Evolutionary conservation across 2,329 filamentous ascomycete genomes (phyloP).

Genomic region (Juglanconis juglandina): DNA sequence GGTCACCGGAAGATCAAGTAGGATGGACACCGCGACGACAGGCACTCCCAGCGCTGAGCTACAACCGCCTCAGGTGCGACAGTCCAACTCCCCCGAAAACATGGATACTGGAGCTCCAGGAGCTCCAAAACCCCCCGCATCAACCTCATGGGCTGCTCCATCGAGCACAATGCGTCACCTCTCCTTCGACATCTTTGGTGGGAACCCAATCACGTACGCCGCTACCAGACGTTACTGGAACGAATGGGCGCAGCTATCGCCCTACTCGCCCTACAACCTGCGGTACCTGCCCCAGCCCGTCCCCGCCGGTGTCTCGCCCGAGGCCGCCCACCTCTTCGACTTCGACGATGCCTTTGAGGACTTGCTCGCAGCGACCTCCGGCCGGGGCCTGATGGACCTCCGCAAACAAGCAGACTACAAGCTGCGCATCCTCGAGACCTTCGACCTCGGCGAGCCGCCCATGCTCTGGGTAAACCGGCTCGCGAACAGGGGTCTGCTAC

Average conservation of each 20-base stretch:
- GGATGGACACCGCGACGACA: not conserved
- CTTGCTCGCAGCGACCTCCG: slow-evolving; percentile 46
- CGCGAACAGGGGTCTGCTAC: slow-evolving; percentile 11
- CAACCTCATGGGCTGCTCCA: not conserved
- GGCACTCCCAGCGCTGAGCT: not conserved
- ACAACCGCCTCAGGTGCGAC: not conserved
- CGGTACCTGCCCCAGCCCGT: slow-evolving; percentile 44
- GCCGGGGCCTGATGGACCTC: slow-evolving; percentile 40
- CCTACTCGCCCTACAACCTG: slow-evolving; percentile 45
- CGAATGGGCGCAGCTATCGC: slow-evolving; percentile 35
- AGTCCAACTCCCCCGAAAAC: not conserved
- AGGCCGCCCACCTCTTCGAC: slow-evolving; percentile 40
- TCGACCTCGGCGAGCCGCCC: slow-evolving; percentile 10
- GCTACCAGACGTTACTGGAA: slow-evolving; percentile 24
- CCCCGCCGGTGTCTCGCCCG: slow-evolving; percentile 27
- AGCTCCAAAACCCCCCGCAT: not conserved
- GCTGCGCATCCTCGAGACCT: not conserved
- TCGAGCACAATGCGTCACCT: not conserved
- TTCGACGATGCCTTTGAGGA: slow-evolving; percentile 59
- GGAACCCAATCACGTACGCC: too few species aligned
- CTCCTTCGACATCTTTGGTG: too few species aligned
- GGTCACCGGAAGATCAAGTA: slow-evolving; percentile 23
- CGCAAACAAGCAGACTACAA: slow-evolving; percentile 8
- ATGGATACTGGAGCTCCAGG: not conserved
- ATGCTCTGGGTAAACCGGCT: slow-evolving; percentile 16